phyloP scores from a whole-genome alignment of 2,329 filamentous ascomycete species.

The Epichloe hybrida region DNA sequence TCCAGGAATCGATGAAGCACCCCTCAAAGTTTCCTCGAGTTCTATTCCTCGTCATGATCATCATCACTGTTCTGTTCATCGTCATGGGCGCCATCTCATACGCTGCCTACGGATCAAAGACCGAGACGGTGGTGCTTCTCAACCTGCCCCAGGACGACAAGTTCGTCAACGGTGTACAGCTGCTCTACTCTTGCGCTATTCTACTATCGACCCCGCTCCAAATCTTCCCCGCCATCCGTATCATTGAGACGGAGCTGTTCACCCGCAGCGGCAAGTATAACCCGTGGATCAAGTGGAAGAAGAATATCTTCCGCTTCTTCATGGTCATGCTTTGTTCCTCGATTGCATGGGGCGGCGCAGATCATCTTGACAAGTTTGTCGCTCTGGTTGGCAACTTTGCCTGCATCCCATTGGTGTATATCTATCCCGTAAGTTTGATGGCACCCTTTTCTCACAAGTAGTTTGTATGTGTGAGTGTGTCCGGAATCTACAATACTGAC shows the following conservation, averaged over 20 bases:
- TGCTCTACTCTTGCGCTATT: slow-evolving; percentile 96
- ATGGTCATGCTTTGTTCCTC: slow-evolving; percentile 75
- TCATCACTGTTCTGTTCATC: slow-evolving; percentile 83
- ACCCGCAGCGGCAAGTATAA: slow-evolving; percentile 94
- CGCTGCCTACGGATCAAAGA: slow-evolving; percentile 87
- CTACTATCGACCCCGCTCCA: slow-evolving; percentile 88
- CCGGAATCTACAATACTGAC: slow-evolving; percentile 17
- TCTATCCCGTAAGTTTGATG: slow-evolving; percentile 70
- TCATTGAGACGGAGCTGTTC: slow-evolving; percentile 88
- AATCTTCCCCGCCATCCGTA: slow-evolving; percentile 94
- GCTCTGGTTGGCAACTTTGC: slow-evolving; percentile 93
- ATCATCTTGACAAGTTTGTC: slow-evolving; percentile 94
- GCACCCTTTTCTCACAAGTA: background rate
- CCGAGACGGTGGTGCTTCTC: slow-evolving; percentile 89
- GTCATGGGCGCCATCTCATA: slow-evolving; percentile 90
- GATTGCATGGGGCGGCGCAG: slow-evolving; percentile 85
- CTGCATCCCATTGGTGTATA: slow-evolving; percentile 91
- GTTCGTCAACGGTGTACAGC: slow-evolving; percentile 89
- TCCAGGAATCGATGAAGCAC: slow-evolving; percentile 91
- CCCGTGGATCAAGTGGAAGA: slow-evolving; percentile 98
- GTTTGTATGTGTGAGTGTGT: background rate
- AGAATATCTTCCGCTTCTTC: slow-evolving; percentile 92
- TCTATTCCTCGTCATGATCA: slow-evolving; percentile 80
- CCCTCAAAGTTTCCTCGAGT: slow-evolving; percentile 84
- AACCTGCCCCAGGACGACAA: slow-evolving; percentile 94